Percentiles rank a stretch among this genome's conserved stretches.
phyloP scores from a whole-genome alignment of 2,329 filamentous ascomycete genomes.

The Aureobasidium subglaciale region DNA sequence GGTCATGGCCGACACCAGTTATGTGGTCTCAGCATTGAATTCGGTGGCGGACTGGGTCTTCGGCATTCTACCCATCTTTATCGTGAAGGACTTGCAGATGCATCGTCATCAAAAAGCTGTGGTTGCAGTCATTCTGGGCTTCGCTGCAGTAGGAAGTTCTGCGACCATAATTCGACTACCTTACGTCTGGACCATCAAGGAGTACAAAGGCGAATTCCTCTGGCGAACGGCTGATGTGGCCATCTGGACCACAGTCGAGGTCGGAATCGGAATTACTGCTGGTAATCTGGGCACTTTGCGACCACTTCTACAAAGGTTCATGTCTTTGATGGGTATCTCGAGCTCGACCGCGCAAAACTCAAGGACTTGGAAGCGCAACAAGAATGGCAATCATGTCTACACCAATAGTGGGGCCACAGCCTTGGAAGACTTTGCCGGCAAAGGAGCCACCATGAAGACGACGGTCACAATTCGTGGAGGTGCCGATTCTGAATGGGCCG shows the following conservation, averaged over 20 bases:
- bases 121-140: constrained; percentile 28
- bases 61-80: constrained; percentile 31
- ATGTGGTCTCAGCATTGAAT: constrained; percentile 23
- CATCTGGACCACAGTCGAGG: constrained; percentile 30
- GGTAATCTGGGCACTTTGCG: constrained; percentile 44
- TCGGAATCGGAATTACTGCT: constrained; percentile 32
- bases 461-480: constrained; percentile 6
- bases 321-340: constrained; percentile 2
- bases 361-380: neutral
- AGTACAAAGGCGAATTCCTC: constrained; percentile 35
- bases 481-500: neutral
- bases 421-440: neutral
- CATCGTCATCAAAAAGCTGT: constrained; percentile 28
- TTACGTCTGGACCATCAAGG: constrained; percentile 33
- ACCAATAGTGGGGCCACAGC: neutral
- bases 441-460: neutral
- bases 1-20: constrained; percentile 14
- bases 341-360: neutral
- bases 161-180: constrained; percentile 43
- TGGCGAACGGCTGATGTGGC: constrained; percentile 37
- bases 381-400: neutral
- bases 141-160: constrained; percentile 42
- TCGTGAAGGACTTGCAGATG: constrained; percentile 32
- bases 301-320: constrained; percentile 34
- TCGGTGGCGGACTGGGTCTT: constrained; percentile 33